phyloP scores from a whole-genome alignment of 2,329 filamentous ascomycete species.

The Paraphoma sp. region DNA sequence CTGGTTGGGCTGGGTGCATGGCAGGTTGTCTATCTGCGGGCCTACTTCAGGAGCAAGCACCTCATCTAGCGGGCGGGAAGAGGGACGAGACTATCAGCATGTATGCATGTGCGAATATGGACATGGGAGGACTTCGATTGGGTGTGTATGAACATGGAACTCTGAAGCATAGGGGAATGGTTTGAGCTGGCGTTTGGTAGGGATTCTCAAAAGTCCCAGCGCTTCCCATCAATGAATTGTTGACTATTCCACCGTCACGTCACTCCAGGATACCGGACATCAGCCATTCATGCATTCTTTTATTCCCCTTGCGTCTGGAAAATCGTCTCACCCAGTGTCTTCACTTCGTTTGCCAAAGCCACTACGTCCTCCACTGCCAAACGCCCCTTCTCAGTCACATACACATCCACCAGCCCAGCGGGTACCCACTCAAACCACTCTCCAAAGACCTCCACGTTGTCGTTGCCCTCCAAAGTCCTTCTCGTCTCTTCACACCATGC shows the following conservation, averaged over 20 bases:
- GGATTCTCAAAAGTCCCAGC: conserved; percentile 6
- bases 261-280: too few relatives aligned
- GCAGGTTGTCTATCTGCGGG: conserved; percentile 97
- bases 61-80: conserved; percentile 49
- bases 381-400: conserved; percentile 38
- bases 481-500: conserved; percentile 51
- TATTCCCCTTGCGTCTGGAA: conserved; percentile 13
- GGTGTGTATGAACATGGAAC: background rate
- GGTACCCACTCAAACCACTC: conserved; percentile 48
- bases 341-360: conserved; percentile 14
- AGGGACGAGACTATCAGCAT: background rate
- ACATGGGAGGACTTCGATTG: background rate
- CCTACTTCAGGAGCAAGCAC: conserved; percentile 78
- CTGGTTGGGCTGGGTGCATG: conserved; percentile 87
- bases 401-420: conserved; percentile 30
- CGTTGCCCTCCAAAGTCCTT: conserved; percentile 24
- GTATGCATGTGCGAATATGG: background rate
- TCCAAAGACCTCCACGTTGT: conserved; percentile 45
- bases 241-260: background rate
- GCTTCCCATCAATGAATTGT: background rate
- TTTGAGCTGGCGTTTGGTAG: conserved; percentile 29
- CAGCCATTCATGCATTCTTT: background rate
- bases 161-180: background rate
- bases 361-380: conserved; percentile 23
- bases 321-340: conserved; percentile 26